Evolutionary conservation across 129 eudicot genomes (phyloP).

Genomic region (Silybum marianum): DNA sequence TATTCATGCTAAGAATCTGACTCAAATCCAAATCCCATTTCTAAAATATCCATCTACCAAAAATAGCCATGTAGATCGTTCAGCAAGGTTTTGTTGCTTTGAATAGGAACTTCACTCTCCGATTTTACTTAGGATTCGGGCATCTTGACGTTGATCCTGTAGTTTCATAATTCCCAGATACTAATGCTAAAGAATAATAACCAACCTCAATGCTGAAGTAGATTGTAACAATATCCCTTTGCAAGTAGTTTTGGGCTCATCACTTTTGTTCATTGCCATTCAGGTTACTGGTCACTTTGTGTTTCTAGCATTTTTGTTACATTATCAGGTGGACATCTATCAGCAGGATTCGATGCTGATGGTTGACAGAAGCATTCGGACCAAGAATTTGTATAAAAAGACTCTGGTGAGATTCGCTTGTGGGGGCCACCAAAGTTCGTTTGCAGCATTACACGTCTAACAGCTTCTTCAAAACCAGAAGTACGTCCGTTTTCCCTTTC

Average conservation of each 20-base stretch:
- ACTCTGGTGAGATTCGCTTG: conserved; percentile 78
- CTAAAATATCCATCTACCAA: neutral
- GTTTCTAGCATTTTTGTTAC: conserved; percentile 44
- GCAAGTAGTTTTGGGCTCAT: neutral
- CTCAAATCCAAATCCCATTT: neutral
- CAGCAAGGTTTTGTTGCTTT: neutral
- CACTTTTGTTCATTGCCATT: conserved; percentile 23
- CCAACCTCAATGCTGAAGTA: neutral
- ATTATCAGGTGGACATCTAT: conserved; percentile 73
- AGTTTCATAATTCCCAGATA: neutral
- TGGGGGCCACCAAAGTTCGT: conserved; percentile 96
- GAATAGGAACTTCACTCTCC: neutral
- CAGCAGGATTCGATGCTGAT: conserved; percentile 57
- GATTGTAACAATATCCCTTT: conserved; percentile 1
- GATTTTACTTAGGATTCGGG: neutral
- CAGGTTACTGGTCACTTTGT: conserved; percentile 28
- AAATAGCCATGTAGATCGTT: neutral
- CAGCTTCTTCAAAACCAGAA: conserved; percentile 81
- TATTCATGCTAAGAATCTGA: neutral
- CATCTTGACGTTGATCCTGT: neutral
- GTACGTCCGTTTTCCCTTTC: conserved; percentile 69
- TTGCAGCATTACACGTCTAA: conserved; percentile 68
- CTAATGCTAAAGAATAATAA: neutral
- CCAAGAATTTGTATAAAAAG: conserved; percentile 97
- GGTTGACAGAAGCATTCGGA: conserved; percentile 94